Evolutionary conservation across 164 flowering plant genomes (phyloP).

Genomic region (Nymphaea thermarum): DNA sequence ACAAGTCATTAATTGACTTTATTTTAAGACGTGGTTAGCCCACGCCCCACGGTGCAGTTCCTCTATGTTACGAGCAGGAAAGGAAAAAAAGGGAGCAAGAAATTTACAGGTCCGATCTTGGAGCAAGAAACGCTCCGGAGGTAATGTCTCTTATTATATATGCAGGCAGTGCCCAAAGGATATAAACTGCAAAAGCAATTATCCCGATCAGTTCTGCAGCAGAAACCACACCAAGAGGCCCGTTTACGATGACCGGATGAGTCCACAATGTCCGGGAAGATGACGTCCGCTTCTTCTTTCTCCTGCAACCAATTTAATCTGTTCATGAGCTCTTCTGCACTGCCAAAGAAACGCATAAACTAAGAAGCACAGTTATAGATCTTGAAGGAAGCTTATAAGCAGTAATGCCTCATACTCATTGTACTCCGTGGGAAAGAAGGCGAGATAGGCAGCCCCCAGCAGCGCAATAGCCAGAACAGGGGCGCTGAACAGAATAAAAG

Average conservation of each 20-base stretch:
- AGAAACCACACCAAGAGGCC: slow-evolving; percentile 86
- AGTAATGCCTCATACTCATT: slow-evolving; percentile 17
- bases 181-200: slow-evolving; percentile 29
- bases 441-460: slow-evolving; percentile 32
- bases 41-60: too few relatives aligned
- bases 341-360: neutral
- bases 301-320: slow-evolving; percentile 14
- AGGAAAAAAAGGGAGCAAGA: neutral
- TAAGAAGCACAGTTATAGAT: neutral
- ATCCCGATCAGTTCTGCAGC: slow-evolving; percentile 83
- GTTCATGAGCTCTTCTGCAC: neutral
- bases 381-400: neutral
- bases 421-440: slow-evolving; percentile 32
- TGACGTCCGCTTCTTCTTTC: slow-evolving; percentile 30
- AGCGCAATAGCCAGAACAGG: slow-evolving; percentile 56
- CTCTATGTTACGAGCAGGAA: too few relatives aligned
- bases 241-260: slow-evolving; percentile 70
- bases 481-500: slow-evolving; percentile 46
- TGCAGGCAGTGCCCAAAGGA: slow-evolving; percentile 45
- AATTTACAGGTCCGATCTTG: slow-evolving; percentile 7
- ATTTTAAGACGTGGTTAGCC: too few relatives aligned
- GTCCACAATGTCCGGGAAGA: slow-evolving; percentile 74
- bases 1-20: too few relatives aligned
- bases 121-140: too few relatives aligned
- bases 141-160: slow-evolving; percentile 21